Percentiles rank a stretch among this genome's conserved stretches.
These are phyloP conservation scores for Pichia sorboxylosa DNA, from an alignment of 1,139 yeast species.

Conservation along the genomic window DNA sequence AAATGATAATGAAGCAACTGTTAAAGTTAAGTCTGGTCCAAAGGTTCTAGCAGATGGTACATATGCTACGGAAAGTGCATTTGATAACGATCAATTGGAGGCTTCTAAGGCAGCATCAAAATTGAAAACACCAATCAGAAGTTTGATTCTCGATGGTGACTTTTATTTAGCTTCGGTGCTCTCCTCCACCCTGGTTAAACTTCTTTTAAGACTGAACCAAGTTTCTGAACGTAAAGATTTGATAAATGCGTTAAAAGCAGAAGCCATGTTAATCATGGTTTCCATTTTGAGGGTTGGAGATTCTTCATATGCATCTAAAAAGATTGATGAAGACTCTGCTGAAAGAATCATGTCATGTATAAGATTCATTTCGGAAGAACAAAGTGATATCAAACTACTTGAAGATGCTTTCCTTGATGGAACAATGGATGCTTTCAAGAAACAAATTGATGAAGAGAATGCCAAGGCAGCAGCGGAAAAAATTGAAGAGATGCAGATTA, in stretches of 20 bases:
- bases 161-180: slow-evolving; percentile 84
- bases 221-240: slow-evolving; percentile 43
- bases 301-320: slow-evolving; percentile 58
- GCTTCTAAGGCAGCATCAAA: slow-evolving; percentile 25
- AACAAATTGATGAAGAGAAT: slow-evolving; percentile 35
- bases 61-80: slow-evolving; percentile 90
- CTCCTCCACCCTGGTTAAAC: slow-evolving; percentile 79
- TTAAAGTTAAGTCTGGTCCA: slow-evolving; percentile 43
- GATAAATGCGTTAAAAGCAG: slow-evolving; percentile 82
- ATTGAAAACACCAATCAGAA: slow-evolving; percentile 62
- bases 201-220: slow-evolving; percentile 67
- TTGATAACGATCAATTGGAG: slow-evolving; percentile 26
- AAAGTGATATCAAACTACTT: slow-evolving; percentile 33
- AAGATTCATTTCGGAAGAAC: slow-evolving; percentile 54
- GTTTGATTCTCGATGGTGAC: slow-evolving; percentile 75
- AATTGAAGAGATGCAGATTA: slow-evolving; percentile 50
- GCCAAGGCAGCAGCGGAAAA: slow-evolving; percentile 39
- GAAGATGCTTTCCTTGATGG: slow-evolving; percentile 77
- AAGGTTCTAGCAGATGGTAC: slow-evolving; percentile 95
- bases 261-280: slow-evolving; percentile 86
- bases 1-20: neutral
- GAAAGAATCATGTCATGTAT: slow-evolving; percentile 85
- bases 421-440: slow-evolving; percentile 71
- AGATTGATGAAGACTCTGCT: slow-evolving; percentile 89
- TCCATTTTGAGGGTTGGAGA: slow-evolving; percentile 86